Evolutionary conservation across 2,329 filamentous ascomycete genomes (phyloP).

Genomic region (Monosporascus sp.): DNA sequence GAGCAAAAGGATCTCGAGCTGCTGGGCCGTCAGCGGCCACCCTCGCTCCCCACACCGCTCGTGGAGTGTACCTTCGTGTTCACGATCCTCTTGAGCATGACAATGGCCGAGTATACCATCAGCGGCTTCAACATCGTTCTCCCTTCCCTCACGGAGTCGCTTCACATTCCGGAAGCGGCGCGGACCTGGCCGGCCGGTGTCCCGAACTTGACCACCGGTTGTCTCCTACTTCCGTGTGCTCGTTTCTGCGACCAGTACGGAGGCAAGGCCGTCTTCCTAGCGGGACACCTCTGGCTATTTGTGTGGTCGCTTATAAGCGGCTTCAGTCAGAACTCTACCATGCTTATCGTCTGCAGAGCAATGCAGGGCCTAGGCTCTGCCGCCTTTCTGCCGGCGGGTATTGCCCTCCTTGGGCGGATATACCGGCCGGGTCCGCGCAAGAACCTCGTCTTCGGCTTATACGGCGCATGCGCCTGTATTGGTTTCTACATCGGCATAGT

Average conservation of each 20-base stretch:
- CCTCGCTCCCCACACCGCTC: constrained; percentile 42
- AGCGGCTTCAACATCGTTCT: constrained; percentile 72
- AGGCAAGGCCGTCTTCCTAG: constrained; percentile 54
- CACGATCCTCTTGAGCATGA: constrained; percentile 52
- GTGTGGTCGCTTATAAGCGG: constrained; percentile 66
- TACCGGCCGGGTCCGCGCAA: constrained; percentile 66
- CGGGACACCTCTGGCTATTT: constrained; percentile 58
- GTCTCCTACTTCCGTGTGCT: constrained; percentile 59
- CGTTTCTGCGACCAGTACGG: constrained; percentile 59
- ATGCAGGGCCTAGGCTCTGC: constrained; percentile 70
- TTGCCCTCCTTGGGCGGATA: constrained; percentile 59
- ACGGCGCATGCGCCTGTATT: constrained; percentile 49
- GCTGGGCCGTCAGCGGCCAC: constrained; percentile 53
- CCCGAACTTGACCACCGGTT: constrained; percentile 50
- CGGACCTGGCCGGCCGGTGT: constrained; percentile 61
- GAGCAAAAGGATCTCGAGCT: constrained; percentile 41
- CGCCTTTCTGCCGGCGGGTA: constrained; percentile 63
- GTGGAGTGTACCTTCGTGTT: constrained; percentile 56
- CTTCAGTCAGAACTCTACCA: constrained; percentile 61
- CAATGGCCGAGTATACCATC: constrained; percentile 67
- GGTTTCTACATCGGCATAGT: constrained; percentile 61
- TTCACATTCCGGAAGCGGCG: constrained; percentile 57
- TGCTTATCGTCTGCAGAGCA: constrained; percentile 70
- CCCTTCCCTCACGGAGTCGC: constrained; percentile 55
- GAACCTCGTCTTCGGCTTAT: constrained; percentile 56